Percentiles rank a stretch among this genome's conserved stretches.
phyloP scores from a whole-genome alignment of 2,329 filamentous ascomycete species.

The Phyllosticta capitalensis region DNA sequence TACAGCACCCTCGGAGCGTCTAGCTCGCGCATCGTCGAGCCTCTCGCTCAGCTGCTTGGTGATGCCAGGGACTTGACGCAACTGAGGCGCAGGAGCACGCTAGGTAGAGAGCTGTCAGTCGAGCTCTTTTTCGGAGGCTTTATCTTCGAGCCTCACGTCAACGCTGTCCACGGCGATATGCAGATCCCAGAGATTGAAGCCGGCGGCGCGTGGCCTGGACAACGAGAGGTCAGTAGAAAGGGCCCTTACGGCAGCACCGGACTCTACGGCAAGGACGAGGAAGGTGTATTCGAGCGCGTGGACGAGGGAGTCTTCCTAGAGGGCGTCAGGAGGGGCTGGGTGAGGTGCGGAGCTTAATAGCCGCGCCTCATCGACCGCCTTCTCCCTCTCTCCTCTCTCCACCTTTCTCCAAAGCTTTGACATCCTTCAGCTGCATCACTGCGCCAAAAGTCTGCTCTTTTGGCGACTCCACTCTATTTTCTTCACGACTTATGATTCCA shows the following conservation, averaged over 20 bases:
- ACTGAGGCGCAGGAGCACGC: constrained; percentile 27
- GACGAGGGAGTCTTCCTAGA: constrained; percentile 30
- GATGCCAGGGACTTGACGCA: constrained; percentile 34
- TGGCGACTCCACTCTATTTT: neutral
- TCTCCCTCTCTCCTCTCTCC: neutral
- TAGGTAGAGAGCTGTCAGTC: constrained; percentile 32
- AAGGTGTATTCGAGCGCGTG: constrained; percentile 33
- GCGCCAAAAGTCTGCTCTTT: neutral
- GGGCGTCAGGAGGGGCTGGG: constrained; percentile 26
- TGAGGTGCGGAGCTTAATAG: constrained; percentile 28
- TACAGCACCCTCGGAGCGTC: constrained; percentile 26
- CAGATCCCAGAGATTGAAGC: constrained; percentile 33
- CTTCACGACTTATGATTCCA: neutral
- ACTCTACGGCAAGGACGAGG: constrained; percentile 39
- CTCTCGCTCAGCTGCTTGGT: constrained; percentile 31
- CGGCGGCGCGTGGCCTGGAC: constrained; percentile 32
- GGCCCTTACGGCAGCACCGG: constrained; percentile 42
- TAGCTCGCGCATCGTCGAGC: neutral
- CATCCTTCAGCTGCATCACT: neutral
- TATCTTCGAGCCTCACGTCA: constrained; percentile 40
- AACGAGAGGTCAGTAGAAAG: constrained; percentile 31
- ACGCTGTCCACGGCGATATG: constrained; percentile 41
- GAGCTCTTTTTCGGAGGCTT: constrained; percentile 44
- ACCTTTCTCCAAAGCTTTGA: neutral
- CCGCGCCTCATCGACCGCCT: constrained; percentile 5